Evolutionary conservation across 2,329 filamentous ascomycete species (phyloP), one percentile per base, ranked within the genome.

Genomic region (Proliferodiscus dingleyae): DNA sequence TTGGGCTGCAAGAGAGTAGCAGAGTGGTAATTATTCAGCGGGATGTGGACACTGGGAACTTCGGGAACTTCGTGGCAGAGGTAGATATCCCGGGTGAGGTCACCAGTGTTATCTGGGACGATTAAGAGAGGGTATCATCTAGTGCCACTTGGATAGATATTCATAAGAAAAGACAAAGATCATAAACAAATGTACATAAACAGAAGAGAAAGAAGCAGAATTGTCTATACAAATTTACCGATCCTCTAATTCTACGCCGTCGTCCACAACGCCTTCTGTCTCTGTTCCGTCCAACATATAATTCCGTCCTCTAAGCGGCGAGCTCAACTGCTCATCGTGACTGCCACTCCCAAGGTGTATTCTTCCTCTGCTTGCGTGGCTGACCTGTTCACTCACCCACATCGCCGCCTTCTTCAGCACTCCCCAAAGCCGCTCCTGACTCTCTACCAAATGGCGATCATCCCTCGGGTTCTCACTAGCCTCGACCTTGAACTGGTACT

Each of bases 401-500:
- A 65, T 68, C 0, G 73, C 78, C 1, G 72, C 68, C 10, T 63
- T 66, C 44, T 69, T 71, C 32, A 87, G 70, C 5, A 75, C 51
- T 5, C 62, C 68, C 84, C 85, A 89, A 1, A 89, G 63, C 52
- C 71, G 71, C 59, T 89, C 85, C 60, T 88, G 79, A 3, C 72
- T 69, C 48, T 80, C 75, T 26, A 72, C 66, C 43, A 79, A 65
- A 21, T 55, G 61, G 6, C 71, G 66, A 36, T 75, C 69, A 46
- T 83, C 79, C 47, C 78, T 75, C 3, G 79, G 80, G 57, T 87
- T 83, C 66, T 93, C 89, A 33, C 85, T 81, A 7, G 87, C 87
- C 66, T 98, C 93, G 1, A 87, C 88, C 71, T 93, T 94, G 77
- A 97, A 95, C 66, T 98, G 91, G 61, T 95, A 97, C 64, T 93